Base-by-base conservation (phyloP, 495 filamentous ascomycete species). In the Aspergillus bridgeri region DNA sequence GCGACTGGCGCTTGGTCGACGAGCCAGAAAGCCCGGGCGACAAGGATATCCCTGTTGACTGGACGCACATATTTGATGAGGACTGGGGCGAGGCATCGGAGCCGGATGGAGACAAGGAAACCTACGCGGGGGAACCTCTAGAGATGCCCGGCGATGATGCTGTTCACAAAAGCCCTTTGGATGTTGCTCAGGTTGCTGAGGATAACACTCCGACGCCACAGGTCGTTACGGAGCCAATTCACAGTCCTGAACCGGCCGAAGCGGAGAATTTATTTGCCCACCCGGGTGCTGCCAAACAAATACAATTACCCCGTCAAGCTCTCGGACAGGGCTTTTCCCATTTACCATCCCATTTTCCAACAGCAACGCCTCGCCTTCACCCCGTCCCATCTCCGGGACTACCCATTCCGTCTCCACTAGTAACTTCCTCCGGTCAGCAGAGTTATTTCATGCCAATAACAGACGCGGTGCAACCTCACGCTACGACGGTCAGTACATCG, bases 1-100 rank as follows among this genome's bases (percentile, higher is more conserved):
- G 72, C 9, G 76, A 83, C 21, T 96, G 91, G 92, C 83, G 82
- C 55, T 85, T 89, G 63, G 72, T 77, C 24, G 86, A 88, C 59
- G 80, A 83, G 63, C 83, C 86, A 3, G 82, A 81, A 22, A 91
- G 84, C 44, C 86, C 88, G 0, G 76, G 80, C 44, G 86, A 84
- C 51, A 71, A 67, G n/a, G 65, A 72, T 21, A 54, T 42, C 4
- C 52, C 68, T 11, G 56, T 63, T 18, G 69, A 73, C 43, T 73
- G 69, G 61, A 63, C 65, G 21, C 55, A 63, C 48, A 67, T 62
- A 5, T 69, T 79, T 54, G 74, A 79, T 8, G 74, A 76, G 49
- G 62, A 79, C 13, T 57, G 52, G 21, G 52, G n/a, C 25, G 24
- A 63, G 11, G 64, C 64, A 21, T 60, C 64, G 24, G 56, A 60